phyloP scores from a whole-genome alignment of 179 eudicot genomes.

The Nepenthes alata region DNA sequence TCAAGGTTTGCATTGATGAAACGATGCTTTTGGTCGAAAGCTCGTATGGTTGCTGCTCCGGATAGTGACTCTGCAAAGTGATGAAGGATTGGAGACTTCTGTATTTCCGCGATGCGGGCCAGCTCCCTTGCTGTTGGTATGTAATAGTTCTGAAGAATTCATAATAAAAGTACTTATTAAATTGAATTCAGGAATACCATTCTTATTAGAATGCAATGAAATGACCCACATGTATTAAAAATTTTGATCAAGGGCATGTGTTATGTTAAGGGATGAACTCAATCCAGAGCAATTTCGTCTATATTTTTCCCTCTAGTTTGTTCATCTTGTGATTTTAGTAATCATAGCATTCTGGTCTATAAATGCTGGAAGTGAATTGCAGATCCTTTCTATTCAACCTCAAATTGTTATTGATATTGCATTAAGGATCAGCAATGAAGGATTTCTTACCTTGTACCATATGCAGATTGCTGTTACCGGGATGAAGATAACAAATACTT shows the following conservation, averaged over 20 bases:
- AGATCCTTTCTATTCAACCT: background rate
- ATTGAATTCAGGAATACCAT: background rate
- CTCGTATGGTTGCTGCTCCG: conserved; percentile 93
- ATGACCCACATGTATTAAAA: background rate
- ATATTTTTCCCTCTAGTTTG: too few species aligned
- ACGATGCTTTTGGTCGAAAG: conserved; percentile 62
- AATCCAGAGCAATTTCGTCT: too few species aligned
- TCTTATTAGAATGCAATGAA: background rate
- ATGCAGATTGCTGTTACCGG: conserved; percentile 83
- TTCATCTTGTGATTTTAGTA: too few species aligned
- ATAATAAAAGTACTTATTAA: background rate
- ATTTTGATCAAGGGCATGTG: too few species aligned
- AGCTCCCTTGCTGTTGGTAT: conserved; percentile 92
- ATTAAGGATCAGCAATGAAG: too few species aligned
- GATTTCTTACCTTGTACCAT: conserved; percentile 64
- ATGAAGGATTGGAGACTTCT: conserved; percentile 82
- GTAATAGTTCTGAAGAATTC: conserved; percentile 55
- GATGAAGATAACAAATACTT: conserved; percentile 73
- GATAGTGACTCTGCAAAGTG: conserved; percentile 91
- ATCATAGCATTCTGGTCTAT: background rate
- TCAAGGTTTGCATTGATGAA: conserved; percentile 51
- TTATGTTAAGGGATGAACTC: too few species aligned
- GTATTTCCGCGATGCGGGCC: conserved; percentile 73
- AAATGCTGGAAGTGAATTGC: too few species aligned
- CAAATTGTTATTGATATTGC: too few species aligned